phyloP scores from a whole-genome alignment of 139 green algal genomes.

The Coelastrella sp. region DNA sequence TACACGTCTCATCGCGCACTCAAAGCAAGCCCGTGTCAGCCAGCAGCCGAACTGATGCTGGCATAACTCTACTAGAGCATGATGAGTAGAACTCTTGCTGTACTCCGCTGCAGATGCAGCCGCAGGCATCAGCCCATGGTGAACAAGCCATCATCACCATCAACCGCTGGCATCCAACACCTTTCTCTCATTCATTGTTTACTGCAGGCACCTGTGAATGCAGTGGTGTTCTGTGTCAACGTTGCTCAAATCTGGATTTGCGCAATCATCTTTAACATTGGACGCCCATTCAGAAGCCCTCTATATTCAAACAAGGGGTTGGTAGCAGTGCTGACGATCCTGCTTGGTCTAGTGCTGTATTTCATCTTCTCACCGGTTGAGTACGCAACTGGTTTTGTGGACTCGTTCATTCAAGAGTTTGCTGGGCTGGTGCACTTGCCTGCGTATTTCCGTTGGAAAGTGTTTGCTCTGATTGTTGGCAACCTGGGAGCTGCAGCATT shows the following conservation, averaged over 20 bases:
- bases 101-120: too few species aligned
- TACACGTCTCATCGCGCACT: too few species aligned
- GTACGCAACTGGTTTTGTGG: neutral
- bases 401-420: constrained; percentile 8
- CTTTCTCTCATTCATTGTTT: neutral
- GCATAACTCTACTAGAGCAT: too few species aligned
- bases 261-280: neutral
- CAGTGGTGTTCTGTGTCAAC: constrained; percentile 15
- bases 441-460: neutral
- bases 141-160: too few species aligned
- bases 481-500: neutral
- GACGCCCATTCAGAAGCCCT: neutral
- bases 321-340: neutral
- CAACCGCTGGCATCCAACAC: too few species aligned
- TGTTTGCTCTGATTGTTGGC: constrained; percentile 20
- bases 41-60: too few species aligned
- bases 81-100: too few species aligned
- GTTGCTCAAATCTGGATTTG: constrained; percentile 7
- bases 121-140: too few species aligned
- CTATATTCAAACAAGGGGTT: constrained; percentile 6
- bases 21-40: too few species aligned
- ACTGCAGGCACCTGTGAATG: neutral
- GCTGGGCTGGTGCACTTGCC: constrained; percentile 1
- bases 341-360: constrained; percentile 26
- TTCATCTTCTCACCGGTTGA: constrained; percentile 25